These are phyloP conservation scores for Rachicladosporium sp. DNA, from an alignment of 2,329 filamentous ascomycete species.

Conservation along the genomic window DNA sequence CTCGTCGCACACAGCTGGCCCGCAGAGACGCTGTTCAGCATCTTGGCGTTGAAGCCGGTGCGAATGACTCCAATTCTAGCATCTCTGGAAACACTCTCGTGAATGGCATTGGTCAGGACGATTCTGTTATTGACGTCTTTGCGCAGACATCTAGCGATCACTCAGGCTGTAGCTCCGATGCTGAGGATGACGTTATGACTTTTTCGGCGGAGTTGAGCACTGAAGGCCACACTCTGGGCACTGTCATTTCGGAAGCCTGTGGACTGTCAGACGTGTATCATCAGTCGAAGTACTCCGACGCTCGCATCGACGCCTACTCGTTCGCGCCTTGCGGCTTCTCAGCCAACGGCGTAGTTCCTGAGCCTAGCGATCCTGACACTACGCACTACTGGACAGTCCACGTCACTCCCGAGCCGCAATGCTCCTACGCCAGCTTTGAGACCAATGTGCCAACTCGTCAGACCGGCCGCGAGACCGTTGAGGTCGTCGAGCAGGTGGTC, in stretches of 20 bases:
- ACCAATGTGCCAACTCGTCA: conserved; percentile 90
- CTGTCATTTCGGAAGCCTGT: conserved; percentile 79
- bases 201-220: conserved; percentile 69
- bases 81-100: conserved; percentile 25
- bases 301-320: conserved; percentile 87
- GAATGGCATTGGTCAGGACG: conserved; percentile 17
- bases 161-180: conserved; percentile 39
- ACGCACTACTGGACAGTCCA: conserved; percentile 97
- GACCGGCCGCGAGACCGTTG: conserved; percentile 74
- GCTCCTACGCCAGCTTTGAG: conserved; percentile 96
- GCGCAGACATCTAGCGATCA: conserved; percentile 57
- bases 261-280: conserved; percentile 86
- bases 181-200: conserved; percentile 39
- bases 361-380: conserved; percentile 38
- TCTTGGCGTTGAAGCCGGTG: conserved; percentile 47
- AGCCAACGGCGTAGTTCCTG: conserved; percentile 87
- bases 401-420: conserved; percentile 92
- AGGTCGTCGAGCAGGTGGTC: conserved; percentile 88
- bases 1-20: conserved; percentile 52
- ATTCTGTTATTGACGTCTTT: conserved; percentile 61
- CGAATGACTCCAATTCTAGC: conserved; percentile 27
- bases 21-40: conserved; percentile 48
- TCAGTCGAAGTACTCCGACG: conserved; percentile 74
- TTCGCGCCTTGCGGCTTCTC: conserved; percentile 97
- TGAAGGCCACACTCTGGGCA: conserved; percentile 86